Base-by-base conservation (phyloP, 768 basidiomycete species). In the Tylopilus sp. region DNA sequence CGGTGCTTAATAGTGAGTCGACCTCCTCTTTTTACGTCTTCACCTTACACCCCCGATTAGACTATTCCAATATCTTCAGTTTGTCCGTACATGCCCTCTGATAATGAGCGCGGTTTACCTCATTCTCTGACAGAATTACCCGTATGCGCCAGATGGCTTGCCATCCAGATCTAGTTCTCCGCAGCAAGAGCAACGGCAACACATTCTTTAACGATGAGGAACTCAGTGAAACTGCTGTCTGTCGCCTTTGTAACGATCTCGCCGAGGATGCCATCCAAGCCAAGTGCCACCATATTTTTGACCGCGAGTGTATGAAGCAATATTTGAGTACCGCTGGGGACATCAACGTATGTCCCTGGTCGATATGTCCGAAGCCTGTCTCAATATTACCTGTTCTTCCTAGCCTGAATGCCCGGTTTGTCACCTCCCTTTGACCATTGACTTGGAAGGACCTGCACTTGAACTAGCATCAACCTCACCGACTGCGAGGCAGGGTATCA, bases 241-340 rank as follows among this genome's bases (percentile, higher is more conserved):
- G 97, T 64, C 80, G 97, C 48, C 72, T 99, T n/a, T 99, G 97
- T 70, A 91, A 93, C 60, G 97, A 99, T 59, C 77, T 97, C 36
- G 95, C 92, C 0, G 97, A 99, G 70, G 97, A 99, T 62, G 93
- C 97, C 3, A 98, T 99, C 56, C 84, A 91, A 64, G 86, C 93
- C 22, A 89, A 85, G 59, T 99, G 97, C 65, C 82, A 81, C 36
- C 97, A 99, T 64, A 86, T 97, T 55, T 99, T 97, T 62, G 94
- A 98, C 66, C 81, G 97, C 49, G 91, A 94, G 65, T 99, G 97
- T 62, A 95, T 99, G 69, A 85, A 81, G 61, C 92, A 95, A 67
- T 98, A 98, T 65, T 76, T 98, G 43, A 81, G 90, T 57, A 79
- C 85, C 1, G 78, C 81, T 17, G 72, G 86, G 26, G 90, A 91